Conservation (phyloP, 2,329 filamentous ascomycete genomes). For the Paramyrothecium sp. region DNA sequence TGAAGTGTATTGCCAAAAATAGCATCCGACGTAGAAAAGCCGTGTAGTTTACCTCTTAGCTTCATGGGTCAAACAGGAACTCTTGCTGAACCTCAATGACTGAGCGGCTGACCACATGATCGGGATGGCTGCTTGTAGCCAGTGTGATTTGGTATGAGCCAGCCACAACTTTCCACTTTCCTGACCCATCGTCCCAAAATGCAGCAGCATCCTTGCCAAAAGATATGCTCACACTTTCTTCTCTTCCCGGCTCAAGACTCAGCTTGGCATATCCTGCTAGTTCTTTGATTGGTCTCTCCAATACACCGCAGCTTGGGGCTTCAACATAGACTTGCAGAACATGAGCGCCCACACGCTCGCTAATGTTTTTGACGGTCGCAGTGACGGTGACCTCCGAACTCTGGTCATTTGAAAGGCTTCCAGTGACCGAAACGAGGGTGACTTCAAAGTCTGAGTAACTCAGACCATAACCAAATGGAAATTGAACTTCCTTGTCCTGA, state of each 20-base stretch:
- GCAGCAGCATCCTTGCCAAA: background rate
- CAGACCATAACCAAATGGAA: slow-evolving; percentile 6
- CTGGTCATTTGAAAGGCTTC: background rate
- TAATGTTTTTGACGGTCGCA: background rate
- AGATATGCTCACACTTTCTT: background rate
- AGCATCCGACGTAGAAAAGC: too few species aligned
- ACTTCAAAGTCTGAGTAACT: slow-evolving; percentile 4
- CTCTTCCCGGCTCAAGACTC: background rate
- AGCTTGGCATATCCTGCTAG: slow-evolving; percentile 3
- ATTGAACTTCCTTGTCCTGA: slow-evolving; percentile 2
- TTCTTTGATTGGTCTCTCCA: background rate
- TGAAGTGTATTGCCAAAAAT: too few species aligned
- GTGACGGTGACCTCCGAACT: background rate
- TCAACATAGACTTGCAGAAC: slow-evolving; percentile 1
- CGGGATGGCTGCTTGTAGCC: too few species aligned
- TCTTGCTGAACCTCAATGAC: too few species aligned
- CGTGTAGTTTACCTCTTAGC: too few species aligned
- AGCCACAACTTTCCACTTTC: background rate
- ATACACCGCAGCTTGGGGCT: background rate
- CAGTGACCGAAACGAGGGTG: background rate
- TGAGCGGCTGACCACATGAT: too few species aligned
- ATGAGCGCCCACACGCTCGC: background rate
- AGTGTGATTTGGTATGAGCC: background rate
- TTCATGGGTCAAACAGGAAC: too few species aligned
- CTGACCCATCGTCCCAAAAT: slow-evolving; percentile 1